Conservation (phyloP, 371 early-diverging fungal genomes). For the Syncephalis fuscata region DNA sequence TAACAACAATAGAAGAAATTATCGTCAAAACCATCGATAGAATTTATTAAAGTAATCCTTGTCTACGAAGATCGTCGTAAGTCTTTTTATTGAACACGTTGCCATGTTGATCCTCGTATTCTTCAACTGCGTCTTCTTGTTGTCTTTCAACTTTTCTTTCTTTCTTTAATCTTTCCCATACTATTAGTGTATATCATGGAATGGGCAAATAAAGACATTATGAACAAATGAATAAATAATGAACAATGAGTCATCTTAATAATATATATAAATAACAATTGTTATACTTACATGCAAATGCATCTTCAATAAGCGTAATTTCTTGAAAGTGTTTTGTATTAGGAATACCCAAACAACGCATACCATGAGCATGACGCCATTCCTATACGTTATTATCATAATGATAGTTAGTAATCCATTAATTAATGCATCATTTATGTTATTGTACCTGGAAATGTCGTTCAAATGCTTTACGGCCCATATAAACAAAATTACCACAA, state of each 20-base stretch:
- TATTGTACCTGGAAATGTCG: constrained; percentile 63
- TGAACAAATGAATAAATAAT: too few relatives aligned
- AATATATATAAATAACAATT: neutral
- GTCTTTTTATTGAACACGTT: constrained; percentile 97
- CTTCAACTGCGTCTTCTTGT: constrained; percentile 71
- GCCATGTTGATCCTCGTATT: constrained; percentile 92
- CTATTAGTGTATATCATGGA: constrained; percentile 17
- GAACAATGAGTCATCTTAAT: neutral
- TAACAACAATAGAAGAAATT: neutral
- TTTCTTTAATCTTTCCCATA: constrained; percentile 71
- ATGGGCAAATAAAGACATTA: constrained; percentile 1
- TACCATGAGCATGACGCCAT: constrained; percentile 88
- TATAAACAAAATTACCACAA: constrained; percentile 90
- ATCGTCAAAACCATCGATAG: neutral
- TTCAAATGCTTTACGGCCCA: constrained; percentile 95
- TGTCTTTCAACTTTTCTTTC: constrained; percentile 36
- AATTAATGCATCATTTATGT: neutral
- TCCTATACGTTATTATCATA: too few relatives aligned
- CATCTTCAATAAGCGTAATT: constrained; percentile 85
- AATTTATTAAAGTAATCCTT: constrained; percentile 66
- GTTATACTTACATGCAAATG: constrained; percentile 56
- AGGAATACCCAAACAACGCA: constrained; percentile 88
- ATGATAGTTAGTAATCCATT: neutral
- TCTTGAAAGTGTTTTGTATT: constrained; percentile 89
- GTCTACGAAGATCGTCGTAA: constrained; percentile 86